Evolutionary conservation across 129 eudicot species (phyloP).

Genomic region (Calendula officinalis): DNA sequence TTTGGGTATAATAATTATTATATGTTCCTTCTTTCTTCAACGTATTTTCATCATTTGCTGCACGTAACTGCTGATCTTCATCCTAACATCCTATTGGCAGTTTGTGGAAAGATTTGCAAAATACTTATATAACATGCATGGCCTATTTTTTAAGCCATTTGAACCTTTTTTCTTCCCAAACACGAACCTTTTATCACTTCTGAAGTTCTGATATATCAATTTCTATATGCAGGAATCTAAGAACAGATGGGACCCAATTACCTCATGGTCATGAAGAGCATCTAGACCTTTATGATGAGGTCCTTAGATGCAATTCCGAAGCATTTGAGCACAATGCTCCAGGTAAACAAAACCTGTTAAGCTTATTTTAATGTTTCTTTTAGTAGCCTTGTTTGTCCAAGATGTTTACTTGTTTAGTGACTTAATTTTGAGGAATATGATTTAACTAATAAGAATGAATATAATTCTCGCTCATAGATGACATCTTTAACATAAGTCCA

Average conservation of each 20-base stretch:
- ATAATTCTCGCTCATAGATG: conserved; percentile 2
- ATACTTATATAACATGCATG: background rate
- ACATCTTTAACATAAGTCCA: conserved; percentile 3
- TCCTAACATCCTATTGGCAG: conserved; percentile 1
- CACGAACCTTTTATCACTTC: conserved; percentile 7
- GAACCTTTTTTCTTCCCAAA: conserved; percentile 3
- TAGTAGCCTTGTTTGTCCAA: conserved; percentile 13
- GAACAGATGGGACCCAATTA: conserved; percentile 37
- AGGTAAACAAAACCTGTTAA: conserved; percentile 60
- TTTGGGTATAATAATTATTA: conserved; percentile 10
- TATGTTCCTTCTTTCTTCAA: background rate
- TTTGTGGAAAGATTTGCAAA: conserved; percentile 20
- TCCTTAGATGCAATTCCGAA: conserved; percentile 58
- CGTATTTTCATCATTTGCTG: conserved; percentile 18
- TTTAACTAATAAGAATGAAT: conserved; percentile 4
- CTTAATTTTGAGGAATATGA: conserved; percentile 13
- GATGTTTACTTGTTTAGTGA: conserved; percentile 15
- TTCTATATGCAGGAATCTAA: conserved; percentile 60
- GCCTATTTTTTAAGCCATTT: conserved; percentile 8
- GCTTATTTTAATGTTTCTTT: conserved; percentile 19
- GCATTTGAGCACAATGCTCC: conserved; percentile 63
- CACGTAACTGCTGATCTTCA: conserved; percentile 7
- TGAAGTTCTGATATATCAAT: conserved; percentile 11
- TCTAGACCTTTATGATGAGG: conserved; percentile 64
- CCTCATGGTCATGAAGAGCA: conserved; percentile 48